These are phyloP conservation scores for Cutaneotrichosporon curvatum DNA, from an alignment of 1,284 basidiomycete species.

Conservation along the genomic window DNA sequence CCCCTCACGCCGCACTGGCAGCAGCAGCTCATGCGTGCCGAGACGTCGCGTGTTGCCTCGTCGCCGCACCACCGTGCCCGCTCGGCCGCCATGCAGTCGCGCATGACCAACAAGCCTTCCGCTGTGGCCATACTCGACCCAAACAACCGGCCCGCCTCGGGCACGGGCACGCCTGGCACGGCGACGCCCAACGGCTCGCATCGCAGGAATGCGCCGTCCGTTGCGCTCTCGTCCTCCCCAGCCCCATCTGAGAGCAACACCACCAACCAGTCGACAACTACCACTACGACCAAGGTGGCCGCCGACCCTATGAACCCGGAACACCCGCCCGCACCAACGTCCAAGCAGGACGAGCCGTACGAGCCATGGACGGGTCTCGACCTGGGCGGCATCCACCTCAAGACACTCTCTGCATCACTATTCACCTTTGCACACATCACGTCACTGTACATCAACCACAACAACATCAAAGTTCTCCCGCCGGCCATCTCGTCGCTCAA, in stretches of 20 bases:
- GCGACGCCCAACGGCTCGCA: constrained; percentile 45
- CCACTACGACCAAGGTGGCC: not conserved
- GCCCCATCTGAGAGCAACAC: constrained; percentile 10
- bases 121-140: constrained; percentile 49
- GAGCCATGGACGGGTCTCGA: constrained; percentile 81
- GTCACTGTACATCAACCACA: constrained; percentile 96
- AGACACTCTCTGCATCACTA: constrained; percentile 75
- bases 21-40: constrained; percentile 42
- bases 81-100: constrained; percentile 52
- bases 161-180: constrained; percentile 6
- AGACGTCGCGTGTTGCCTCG: constrained; percentile 50
- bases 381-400: constrained; percentile 91
- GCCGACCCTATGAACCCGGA: constrained; percentile 34
- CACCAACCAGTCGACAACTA: constrained; percentile 7
- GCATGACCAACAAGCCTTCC: constrained; percentile 49
- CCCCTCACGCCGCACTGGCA: constrained; percentile 45
- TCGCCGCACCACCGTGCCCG: constrained; percentile 54
- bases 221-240: constrained; percentile 13
- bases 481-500: constrained; percentile 76
- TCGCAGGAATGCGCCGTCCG: constrained; percentile 39
- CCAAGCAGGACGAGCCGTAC: constrained; percentile 33
- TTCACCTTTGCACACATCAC: constrained; percentile 92
- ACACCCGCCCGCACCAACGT: constrained; percentile 26
- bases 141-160: constrained; percentile 22
- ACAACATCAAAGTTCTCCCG: constrained; percentile 72